Evolutionary conservation across 371 early-diverging fungal species (phyloP).

Genomic region (Circinella minor): DNA sequence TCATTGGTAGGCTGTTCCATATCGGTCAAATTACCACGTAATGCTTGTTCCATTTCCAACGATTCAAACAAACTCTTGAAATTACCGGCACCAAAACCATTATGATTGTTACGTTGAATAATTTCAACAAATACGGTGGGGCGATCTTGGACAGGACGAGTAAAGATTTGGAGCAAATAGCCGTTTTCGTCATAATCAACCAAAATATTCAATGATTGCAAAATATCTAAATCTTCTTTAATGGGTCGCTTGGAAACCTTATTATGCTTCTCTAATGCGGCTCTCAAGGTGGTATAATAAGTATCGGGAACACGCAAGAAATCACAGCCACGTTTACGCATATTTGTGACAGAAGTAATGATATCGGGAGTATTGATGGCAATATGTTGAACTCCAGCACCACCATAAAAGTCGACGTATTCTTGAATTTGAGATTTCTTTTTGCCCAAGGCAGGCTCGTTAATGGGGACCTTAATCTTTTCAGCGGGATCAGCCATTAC

Average conservation of each 20-base stretch:
- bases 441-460: conserved; percentile 95
- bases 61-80: conserved; percentile 97
- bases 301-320: conserved; percentile 86
- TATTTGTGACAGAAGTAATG: conserved; percentile 78
- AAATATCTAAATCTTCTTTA: conserved; percentile 78
- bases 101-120: conserved; percentile 93
- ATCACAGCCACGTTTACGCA: conserved; percentile 88
- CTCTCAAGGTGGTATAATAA: conserved; percentile 90
- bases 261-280: conserved; percentile 62
- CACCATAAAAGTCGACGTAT: conserved; percentile 95
- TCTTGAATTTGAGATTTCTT: conserved; percentile 97
- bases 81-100: conserved; percentile 98
- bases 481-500: conserved; percentile 96
- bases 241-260: conserved; percentile 72
- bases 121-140: conserved; percentile 97
- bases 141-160: conserved; percentile 93
- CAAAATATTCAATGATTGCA: conserved; percentile 88
- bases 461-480: conserved; percentile 95
- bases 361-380: conserved; percentile 91
- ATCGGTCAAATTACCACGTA: conserved; percentile 85
- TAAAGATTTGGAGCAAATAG: conserved; percentile 94
- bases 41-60: conserved; percentile 92
- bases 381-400: conserved; percentile 96
- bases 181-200: conserved; percentile 97
- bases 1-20: conserved; percentile 27